Evolutionary conservation across 768 basidiomycete species (phyloP).

Genomic region (Lentinula sp.): DNA sequence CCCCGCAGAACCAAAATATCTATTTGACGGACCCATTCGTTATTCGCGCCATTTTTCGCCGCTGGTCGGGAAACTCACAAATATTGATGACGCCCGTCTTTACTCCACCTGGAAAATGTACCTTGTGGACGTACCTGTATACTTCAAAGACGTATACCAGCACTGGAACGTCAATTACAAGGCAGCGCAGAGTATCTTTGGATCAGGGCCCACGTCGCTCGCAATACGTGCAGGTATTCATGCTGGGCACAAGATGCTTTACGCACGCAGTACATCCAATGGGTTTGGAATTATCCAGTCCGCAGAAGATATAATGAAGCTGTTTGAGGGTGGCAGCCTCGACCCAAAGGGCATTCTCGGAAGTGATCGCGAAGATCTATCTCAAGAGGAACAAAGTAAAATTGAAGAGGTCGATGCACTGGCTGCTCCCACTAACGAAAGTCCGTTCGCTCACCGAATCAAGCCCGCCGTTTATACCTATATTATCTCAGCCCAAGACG

Average conservation of each 20-base stretch:
- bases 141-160: slow-evolving; percentile 57
- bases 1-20: slow-evolving; percentile 45
- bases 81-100: slow-evolving; percentile 52
- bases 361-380: neutral
- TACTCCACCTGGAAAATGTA: slow-evolving; percentile 81
- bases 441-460: slow-evolving; percentile 36
- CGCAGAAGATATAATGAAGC: slow-evolving; percentile 37
- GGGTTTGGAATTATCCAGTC: slow-evolving; percentile 53
- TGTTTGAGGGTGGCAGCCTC: slow-evolving; percentile 25
- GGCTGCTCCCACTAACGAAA: neutral
- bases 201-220: slow-evolving; percentile 47
- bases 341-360: neutral
- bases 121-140: slow-evolving; percentile 49
- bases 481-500: slow-evolving; percentile 69
- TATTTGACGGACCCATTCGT: slow-evolving; percentile 69
- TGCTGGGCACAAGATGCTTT: slow-evolving; percentile 68
- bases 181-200: slow-evolving; percentile 68
- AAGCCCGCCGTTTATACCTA: slow-evolving; percentile 86
- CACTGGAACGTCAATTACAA: slow-evolving; percentile 63
- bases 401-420: neutral
- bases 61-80: slow-evolving; percentile 58
- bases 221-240: slow-evolving; percentile 67
- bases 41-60: slow-evolving; percentile 70
- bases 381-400: neutral
- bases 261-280: slow-evolving; percentile 60